Percentiles rank a stretch among this genome's conserved stretches.
Conservation (phyloP, 2,329 filamentous ascomycete genomes). For the Calonectria henricotiae region DNA sequence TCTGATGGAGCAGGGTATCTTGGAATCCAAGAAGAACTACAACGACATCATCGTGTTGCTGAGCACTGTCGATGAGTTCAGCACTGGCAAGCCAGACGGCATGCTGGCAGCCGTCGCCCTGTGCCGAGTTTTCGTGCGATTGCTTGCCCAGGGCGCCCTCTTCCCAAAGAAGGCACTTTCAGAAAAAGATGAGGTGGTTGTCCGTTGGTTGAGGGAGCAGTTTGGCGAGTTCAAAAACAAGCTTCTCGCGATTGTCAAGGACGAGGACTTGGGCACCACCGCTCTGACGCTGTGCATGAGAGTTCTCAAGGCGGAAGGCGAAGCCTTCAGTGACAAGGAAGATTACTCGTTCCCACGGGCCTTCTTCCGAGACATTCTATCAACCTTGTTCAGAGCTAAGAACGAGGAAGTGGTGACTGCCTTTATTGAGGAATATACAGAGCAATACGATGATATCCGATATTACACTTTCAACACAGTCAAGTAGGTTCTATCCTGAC, state of each 20-base stretch:
- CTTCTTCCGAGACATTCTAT: constrained; percentile 78
- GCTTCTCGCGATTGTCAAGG: constrained; percentile 75
- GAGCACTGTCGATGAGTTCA: constrained; percentile 65
- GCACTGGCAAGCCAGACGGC: constrained; percentile 69
- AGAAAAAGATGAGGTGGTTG: constrained; percentile 82
- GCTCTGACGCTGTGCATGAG: constrained; percentile 87
- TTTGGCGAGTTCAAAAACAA: constrained; percentile 79
- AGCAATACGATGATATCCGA: constrained; percentile 86
- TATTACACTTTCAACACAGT: constrained; percentile 86
- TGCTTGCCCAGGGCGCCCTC: constrained; percentile 83
- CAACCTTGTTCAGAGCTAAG: constrained; percentile 72
- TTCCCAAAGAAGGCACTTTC: constrained; percentile 75
- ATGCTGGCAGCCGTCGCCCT: constrained; percentile 84
- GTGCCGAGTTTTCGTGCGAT: constrained; percentile 87
- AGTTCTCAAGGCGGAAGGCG: constrained; percentile 84
- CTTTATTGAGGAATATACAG: constrained; percentile 84
- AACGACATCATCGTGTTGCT: constrained; percentile 89
- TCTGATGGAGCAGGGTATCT: constrained; percentile 83
- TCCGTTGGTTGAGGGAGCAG: constrained; percentile 84
- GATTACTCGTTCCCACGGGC: constrained; percentile 80
- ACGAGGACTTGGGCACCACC: constrained; percentile 77
- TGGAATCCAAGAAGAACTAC: constrained; percentile 91
- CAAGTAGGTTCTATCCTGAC: constrained; percentile 70
- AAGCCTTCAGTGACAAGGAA: constrained; percentile 72
- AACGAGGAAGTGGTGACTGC: constrained; percentile 76